phyloP scores from a whole-genome alignment of 1,139 yeast genomes.

The Yamadazyma blattariae region DNA sequence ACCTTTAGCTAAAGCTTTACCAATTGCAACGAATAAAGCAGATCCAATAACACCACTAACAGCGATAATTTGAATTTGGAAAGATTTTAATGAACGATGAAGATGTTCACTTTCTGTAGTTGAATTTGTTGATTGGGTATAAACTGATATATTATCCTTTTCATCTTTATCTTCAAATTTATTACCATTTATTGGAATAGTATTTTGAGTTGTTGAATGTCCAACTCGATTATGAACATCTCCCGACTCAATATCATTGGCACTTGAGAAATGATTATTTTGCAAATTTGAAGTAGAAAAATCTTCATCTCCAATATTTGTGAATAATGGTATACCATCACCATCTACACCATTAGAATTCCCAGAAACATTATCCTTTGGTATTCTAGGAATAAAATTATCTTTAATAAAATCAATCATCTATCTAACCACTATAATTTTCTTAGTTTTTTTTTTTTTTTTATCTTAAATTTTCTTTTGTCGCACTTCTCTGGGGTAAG shows the following conservation, averaged over 20 bases:
- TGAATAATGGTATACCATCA: background rate
- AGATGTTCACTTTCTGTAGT: constrained; percentile 14
- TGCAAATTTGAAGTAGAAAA: too few species aligned
- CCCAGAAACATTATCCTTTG: constrained; percentile 8
- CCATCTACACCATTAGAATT: background rate
- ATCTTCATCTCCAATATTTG: background rate
- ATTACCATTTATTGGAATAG: background rate
- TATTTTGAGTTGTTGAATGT: too few species aligned
- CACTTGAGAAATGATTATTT: too few species aligned
- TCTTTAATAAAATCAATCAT: constrained; percentile 15
- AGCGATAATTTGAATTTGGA: constrained; percentile 50
- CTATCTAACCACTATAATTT: too few species aligned
- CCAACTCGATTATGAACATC: too few species aligned
- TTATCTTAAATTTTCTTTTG: too few species aligned
- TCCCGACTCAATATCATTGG: too few species aligned
- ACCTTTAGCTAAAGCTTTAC: constrained; percentile 38
- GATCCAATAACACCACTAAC: constrained; percentile 53
- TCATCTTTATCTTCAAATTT: background rate
- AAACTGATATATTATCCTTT: constrained; percentile 13
- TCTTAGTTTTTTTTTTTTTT: too few species aligned
- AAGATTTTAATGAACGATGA: constrained; percentile 21
- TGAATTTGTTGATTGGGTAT: constrained; percentile 14
- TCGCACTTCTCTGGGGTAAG: too few species aligned
- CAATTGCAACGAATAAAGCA: constrained; percentile 48
- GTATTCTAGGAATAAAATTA: constrained; percentile 19